phyloP scores from a whole-genome alignment of 441 rosid genomes.

The Kokia cookei region DNA sequence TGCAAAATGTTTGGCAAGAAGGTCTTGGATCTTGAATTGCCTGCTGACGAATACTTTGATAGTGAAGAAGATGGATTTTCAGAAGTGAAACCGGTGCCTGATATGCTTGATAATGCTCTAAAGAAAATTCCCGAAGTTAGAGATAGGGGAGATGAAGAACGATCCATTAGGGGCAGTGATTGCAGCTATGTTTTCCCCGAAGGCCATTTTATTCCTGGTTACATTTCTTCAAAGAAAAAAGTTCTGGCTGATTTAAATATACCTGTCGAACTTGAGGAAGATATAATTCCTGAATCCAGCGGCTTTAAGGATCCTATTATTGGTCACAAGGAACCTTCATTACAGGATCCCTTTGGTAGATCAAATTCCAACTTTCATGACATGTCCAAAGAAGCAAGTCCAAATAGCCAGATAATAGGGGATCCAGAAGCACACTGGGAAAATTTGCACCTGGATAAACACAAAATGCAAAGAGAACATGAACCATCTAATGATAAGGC shows the following conservation, averaged over 20 bases:
- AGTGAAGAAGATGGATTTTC: constrained; percentile 27
- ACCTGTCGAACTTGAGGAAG: constrained; percentile 35
- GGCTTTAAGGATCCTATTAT: constrained; percentile 19
- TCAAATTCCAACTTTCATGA: constrained; percentile 13
- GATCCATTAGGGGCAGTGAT: neutral
- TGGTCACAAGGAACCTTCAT: constrained; percentile 6
- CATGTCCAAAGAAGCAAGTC: neutral
- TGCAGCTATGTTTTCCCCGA: constrained; percentile 10
- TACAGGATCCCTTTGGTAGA: constrained; percentile 14
- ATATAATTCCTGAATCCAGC: constrained; percentile 10
- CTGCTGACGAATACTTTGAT: constrained; percentile 44
- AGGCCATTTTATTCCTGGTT: neutral
- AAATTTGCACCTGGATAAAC: constrained; percentile 8
- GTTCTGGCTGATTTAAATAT: constrained; percentile 48
- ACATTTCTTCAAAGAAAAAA: constrained; percentile 9
- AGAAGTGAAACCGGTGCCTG: constrained; percentile 12
- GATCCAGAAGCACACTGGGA: constrained; percentile 16
- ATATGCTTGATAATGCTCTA: constrained; percentile 4
- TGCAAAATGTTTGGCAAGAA: constrained; percentile 39
- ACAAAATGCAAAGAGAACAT: constrained; percentile 10
- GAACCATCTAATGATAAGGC: constrained; percentile 18
- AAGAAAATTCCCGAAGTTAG: constrained; percentile 19
- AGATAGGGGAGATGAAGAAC: constrained; percentile 15
- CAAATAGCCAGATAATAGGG: constrained; percentile 3
- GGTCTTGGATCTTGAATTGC: constrained; percentile 57